A percentile compares a stretch with the other conserved stretches of the same genome.
These are phyloP conservation scores for Castanospermum australe DNA, from an alignment of 306 rosid genomes.

Conservation along the genomic window DNA sequence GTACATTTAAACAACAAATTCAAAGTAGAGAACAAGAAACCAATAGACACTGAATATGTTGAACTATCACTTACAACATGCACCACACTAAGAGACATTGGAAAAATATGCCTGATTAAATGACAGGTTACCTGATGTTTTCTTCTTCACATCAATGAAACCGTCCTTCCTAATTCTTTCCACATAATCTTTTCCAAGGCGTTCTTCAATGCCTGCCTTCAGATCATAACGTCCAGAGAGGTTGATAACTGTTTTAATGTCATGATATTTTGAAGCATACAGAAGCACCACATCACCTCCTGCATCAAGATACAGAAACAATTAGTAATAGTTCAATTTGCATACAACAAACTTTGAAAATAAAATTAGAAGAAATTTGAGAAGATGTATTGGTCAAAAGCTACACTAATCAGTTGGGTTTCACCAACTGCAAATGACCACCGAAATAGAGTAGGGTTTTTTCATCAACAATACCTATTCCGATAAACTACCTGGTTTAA, in stretches of 20 bases:
- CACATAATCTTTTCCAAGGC: slow-evolving; percentile 58
- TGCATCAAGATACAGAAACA: slow-evolving; percentile 32
- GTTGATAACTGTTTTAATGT: slow-evolving; percentile 57
- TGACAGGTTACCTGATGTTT: slow-evolving; percentile 43
- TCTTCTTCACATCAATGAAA: slow-evolving; percentile 52
- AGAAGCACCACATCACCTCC: slow-evolving; percentile 74
- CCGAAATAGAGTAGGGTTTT: not conserved
- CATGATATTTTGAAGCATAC: slow-evolving; percentile 69
- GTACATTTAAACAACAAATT: not conserved
- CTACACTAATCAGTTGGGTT: not conserved
- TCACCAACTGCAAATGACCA: not conserved
- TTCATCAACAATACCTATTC: not conserved
- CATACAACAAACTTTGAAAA: not conserved
- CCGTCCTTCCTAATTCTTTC: slow-evolving; percentile 57
- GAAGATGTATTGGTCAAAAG: not conserved
- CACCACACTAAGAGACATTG: not conserved
- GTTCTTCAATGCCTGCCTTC: slow-evolving; percentile 55
- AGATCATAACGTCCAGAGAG: slow-evolving; percentile 76
- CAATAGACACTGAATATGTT: not conserved
- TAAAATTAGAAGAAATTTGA: not conserved
- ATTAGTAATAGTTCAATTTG: not conserved
- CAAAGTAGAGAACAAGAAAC: not conserved
- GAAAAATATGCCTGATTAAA: not conserved
- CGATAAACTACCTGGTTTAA: not conserved
- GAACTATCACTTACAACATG: not conserved